Evolutionary conservation across 116 monocot species (phyloP), one percentile per base, ranked within the genome.

Genomic region (Iris pallida): DNA sequence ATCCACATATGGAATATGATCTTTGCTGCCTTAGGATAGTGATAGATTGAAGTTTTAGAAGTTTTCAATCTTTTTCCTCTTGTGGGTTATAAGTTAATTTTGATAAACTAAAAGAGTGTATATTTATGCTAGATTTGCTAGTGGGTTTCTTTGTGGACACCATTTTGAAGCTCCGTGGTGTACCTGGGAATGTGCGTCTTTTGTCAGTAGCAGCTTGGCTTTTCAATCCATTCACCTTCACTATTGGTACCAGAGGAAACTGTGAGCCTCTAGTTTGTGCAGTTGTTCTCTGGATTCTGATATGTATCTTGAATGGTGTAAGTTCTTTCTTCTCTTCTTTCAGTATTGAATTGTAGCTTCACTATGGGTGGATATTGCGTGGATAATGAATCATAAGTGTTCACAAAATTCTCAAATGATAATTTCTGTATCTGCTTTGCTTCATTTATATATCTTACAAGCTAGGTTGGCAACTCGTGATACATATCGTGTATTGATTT

Each of bases 181-280:
- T 97, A 6, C 87, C 96, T 55, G 83, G 85, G 59, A 69, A 78
- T 65, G 20, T 78, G 6, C 76, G 82, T 8, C 65, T 85, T 47
- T 81, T 76, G 74, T 84, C 83, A 5, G 85, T 97, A 42, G 79
- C 70, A 49, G 75, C 76, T 63, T 97, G 97, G 97, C 85, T 92
- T 13, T 92, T 92, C 79, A 92, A 92, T 61, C 92, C 92, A 16
- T 97, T 90, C 64, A 92, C 97, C 19, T 97, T 92, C 62, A 89
- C 92, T 18, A 97, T 97, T 74, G 97, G 97, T 4, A 97, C 87
- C 5, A 86, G 92, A 64, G 97, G 97, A 61, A 97, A 97, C 63
- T 97, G 92, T 40, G 97, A 97, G 68, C 92, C 97, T 49, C 68
- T 92, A 42, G 92, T 92, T 19, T 92, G 92, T 77, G 92, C 90